Percentiles rank a stretch among this genome's conserved stretches.
Conservation (phyloP, 345 rosid genomes). For the Salix suchowensis region DNA sequence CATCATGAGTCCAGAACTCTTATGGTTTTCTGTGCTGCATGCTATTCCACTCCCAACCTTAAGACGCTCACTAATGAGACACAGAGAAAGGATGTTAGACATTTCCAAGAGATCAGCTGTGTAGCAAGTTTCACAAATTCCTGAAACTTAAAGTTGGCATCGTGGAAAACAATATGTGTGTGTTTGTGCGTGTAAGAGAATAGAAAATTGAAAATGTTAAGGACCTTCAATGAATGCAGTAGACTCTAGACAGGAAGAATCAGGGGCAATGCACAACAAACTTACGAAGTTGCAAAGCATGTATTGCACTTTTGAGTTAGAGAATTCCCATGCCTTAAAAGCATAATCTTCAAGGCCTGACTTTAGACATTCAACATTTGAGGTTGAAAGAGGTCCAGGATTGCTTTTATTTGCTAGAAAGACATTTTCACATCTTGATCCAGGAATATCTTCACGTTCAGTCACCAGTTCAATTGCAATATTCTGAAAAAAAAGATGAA, state of each 20-base stretch:
- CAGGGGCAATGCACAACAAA: not conserved
- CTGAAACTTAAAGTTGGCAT: not conserved
- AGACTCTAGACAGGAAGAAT: not conserved
- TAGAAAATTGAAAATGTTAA: not conserved
- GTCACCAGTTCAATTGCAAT: constrained; percentile 63
- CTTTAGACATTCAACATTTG: constrained; percentile 58
- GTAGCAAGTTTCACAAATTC: constrained; percentile 1
- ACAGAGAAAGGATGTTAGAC: constrained; percentile 7
- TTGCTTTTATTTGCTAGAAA: constrained; percentile 48
- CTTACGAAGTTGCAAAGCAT: constrained; percentile 53
- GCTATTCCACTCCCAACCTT: constrained; percentile 68
- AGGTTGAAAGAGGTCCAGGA: constrained; percentile 37
- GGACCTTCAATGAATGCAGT: not conserved
- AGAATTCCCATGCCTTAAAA: constrained; percentile 53
- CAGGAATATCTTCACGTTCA: constrained; percentile 39
- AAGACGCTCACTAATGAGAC: constrained; percentile 52
- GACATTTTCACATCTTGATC: constrained; percentile 39
- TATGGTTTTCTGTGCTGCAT: constrained; percentile 39
- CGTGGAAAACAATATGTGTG: too few relatives aligned
- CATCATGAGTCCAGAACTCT: constrained; percentile 44
- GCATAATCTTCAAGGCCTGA: constrained; percentile 77
- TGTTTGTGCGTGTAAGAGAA: too few relatives aligned
- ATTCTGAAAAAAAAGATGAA: constrained; percentile 41
- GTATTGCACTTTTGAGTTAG: constrained; percentile 37
- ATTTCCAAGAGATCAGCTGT: constrained; percentile 3